Base-by-base conservation (phyloP, 331 rosid species). In the Ulmus americana region DNA sequence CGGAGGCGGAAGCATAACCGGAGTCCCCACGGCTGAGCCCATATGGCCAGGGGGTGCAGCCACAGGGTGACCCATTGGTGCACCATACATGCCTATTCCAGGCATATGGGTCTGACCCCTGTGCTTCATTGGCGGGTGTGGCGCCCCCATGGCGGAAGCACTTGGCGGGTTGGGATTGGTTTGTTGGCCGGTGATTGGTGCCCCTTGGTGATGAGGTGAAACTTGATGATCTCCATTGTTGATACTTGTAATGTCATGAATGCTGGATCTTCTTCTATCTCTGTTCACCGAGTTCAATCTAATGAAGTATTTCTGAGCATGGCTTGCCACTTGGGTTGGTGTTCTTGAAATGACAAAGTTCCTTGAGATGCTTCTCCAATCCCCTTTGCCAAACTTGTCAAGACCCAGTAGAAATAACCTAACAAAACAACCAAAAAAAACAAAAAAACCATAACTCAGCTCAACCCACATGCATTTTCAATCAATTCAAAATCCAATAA, bases 331-430 rank as follows among this genome's bases (percentile, higher is more conserved):
- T 84, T 90, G 99, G 38, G 99, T 90, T 0, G 99, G 99, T 15
- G 99, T 94, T 73, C 99, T 90, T 39, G 99, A 94, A 65, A 94
- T 82, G 18, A 94, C 99, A 60, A 74, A 94, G 74, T 94, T 94
- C 77, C 99, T 89, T 73, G 99, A 94, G 66, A 94, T 94, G 81
- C 99, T 94, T 71, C 99, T 87, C 99, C 99, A 94, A 81, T 94
- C 99, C 52, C 99, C 99, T 72, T 94, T 94, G 28, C 99, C 99
- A 82, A 94, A 90, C 74, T 94, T 94, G 72, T 94, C 99, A 20
- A 94, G 88, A 42, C 99, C 99, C 74, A 94, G 86, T 70, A 94
- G 86, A 84, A 94, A 94, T 70, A 94, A 64, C 83, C 99, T 94
- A 71, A 62, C 8, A 39, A 38, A n/a, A 64, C 1, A 64, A 48